These are phyloP conservation scores for Athelia psychrophila DNA, from an alignment of 1,284 basidiomycete species.

Conservation along the genomic window DNA sequence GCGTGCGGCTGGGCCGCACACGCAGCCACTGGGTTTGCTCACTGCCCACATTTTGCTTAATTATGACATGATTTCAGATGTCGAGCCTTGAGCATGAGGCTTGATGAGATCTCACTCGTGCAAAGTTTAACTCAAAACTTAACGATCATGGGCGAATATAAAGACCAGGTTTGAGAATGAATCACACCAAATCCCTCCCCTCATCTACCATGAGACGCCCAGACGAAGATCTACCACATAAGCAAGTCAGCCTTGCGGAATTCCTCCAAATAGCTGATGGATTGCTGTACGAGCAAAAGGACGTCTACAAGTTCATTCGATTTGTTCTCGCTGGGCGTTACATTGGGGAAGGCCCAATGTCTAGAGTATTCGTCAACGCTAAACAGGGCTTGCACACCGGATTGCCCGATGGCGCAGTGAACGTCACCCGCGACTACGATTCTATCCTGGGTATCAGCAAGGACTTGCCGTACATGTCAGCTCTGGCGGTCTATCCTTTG, in stretches of 20 bases:
- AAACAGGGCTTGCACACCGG: not conserved
- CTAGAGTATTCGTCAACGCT: not conserved
- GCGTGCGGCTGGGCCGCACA: too few relatives aligned
- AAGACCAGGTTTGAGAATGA: too few relatives aligned
- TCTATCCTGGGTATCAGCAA: not conserved
- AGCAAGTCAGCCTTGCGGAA: not conserved
- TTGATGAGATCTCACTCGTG: too few relatives aligned
- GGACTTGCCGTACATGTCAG: not conserved
- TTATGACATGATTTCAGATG: too few relatives aligned
- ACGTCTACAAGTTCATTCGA: not conserved
- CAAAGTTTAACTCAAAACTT: too few relatives aligned
- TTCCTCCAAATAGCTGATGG: not conserved
- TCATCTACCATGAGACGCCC: not conserved
- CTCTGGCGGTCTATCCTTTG: not conserved
- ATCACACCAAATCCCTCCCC: too few relatives aligned
- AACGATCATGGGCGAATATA: too few relatives aligned
- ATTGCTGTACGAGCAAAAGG: not conserved
- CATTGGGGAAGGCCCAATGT: not conserved
- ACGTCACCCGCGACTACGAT: not conserved
- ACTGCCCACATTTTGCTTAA: too few relatives aligned
- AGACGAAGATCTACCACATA: not conserved
- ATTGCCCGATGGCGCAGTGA: not conserved
- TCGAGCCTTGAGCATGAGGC: too few relatives aligned
- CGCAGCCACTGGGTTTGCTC: too few relatives aligned
- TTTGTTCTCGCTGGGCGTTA: not conserved